Evolutionary conservation across 345 rosid species (phyloP).

Genomic region (Sonneratia alba): DNA sequence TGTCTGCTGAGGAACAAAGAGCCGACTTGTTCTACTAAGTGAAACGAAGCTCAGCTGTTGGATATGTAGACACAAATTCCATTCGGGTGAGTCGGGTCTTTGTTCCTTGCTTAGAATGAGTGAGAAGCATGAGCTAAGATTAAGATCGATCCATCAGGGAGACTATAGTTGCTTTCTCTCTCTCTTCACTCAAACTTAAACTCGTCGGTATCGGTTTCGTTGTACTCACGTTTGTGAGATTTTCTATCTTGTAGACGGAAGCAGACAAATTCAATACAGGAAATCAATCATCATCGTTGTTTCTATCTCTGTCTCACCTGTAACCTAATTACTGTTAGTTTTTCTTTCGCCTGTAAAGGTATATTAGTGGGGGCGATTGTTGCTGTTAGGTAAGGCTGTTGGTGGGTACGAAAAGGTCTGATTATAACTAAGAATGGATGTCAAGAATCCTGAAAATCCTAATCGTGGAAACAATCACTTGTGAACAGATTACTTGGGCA

Average conservation of each 20-base stretch:
- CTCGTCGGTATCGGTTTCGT: neutral
- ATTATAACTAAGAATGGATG: constrained; percentile 1
- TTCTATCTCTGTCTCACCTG: neutral
- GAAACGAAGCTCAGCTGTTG: neutral
- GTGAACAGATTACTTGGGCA: neutral
- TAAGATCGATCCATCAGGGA: neutral
- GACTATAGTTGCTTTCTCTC: neutral
- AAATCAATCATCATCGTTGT: neutral
- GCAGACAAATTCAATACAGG: neutral
- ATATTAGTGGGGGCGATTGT: neutral
- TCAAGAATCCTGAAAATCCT: neutral
- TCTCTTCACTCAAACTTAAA: neutral
- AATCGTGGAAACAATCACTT: neutral
- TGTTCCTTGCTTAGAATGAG: neutral
- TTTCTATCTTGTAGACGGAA: neutral
- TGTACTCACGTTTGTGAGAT: neutral
- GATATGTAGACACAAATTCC: neutral
- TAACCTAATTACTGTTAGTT: too few relatives aligned
- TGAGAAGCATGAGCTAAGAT: neutral
- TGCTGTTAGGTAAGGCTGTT: neutral
- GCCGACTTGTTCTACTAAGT: neutral
- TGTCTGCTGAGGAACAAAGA: neutral
- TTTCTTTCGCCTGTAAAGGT: too few relatives aligned
- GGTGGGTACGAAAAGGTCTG: neutral
- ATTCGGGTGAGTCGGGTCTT: neutral